Percentiles rank a stretch among this genome's conserved stretches.
Conservation (phyloP, 805 yeast species). For the Myxozyma nipponensis region DNA sequence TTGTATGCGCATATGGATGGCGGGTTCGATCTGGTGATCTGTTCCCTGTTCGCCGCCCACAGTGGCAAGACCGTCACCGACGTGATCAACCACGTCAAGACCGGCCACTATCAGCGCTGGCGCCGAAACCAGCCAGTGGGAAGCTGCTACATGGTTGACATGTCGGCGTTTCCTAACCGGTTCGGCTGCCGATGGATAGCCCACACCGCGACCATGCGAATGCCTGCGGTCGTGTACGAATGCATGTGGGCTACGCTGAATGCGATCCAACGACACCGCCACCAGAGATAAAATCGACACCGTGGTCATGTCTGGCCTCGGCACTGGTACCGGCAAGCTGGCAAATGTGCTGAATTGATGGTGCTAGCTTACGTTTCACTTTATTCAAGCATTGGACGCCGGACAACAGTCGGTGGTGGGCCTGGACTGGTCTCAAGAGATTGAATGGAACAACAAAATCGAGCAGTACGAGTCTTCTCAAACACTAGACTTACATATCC, state of each 20-base stretch:
- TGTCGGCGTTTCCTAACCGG: conserved; percentile 18
- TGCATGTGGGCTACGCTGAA: conserved; percentile 26
- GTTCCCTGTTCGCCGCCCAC: conserved; percentile 5
- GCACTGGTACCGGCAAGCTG: conserved; percentile 27
- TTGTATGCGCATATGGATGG: conserved; percentile 28
- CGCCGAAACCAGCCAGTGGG: conserved; percentile 24
- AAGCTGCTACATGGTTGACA: conserved; percentile 20
- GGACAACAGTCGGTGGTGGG: neutral
- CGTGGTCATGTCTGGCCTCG: conserved; percentile 26
- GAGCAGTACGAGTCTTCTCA: neutral
- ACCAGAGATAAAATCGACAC: conserved; percentile 1
- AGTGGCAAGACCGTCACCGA: neutral
- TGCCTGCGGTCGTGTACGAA: conserved; percentile 25
- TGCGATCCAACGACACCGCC: conserved; percentile 15
- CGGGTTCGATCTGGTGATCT: conserved; percentile 25
- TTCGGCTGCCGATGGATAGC: conserved; percentile 24
- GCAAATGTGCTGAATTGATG: conserved; percentile 24
- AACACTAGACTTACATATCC: neutral
- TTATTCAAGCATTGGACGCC: conserved; percentile 13
- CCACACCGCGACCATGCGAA: conserved; percentile 28
- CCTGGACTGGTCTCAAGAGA: neutral
- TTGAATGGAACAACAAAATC: neutral
- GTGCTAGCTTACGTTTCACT: conserved; percentile 23
- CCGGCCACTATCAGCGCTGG: conserved; percentile 10
- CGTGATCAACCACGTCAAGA: conserved; percentile 12